A percentile compares a stretch with the other conserved stretches of the same genome.
These are phyloP conservation scores for Pestalotiopsis sp. DNA, from an alignment of 2,329 filamentous ascomycete species.

Conservation along the genomic window DNA sequence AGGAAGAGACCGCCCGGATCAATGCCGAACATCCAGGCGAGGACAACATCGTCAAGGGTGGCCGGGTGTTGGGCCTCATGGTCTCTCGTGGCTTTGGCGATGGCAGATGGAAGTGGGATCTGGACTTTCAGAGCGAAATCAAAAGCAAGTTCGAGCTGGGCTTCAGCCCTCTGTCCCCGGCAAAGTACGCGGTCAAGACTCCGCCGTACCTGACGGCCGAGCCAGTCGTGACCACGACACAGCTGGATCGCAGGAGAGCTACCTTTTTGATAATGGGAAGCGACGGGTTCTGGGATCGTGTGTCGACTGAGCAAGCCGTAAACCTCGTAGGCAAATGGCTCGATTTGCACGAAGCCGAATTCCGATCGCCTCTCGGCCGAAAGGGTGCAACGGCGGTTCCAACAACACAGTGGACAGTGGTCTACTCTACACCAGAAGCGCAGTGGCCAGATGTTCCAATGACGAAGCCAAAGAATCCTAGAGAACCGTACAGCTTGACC, in stretches of 20 bases:
- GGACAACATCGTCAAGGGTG: constrained; percentile 54
- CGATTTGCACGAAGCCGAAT: constrained; percentile 28
- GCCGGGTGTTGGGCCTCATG: constrained; percentile 60
- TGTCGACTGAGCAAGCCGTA: constrained; percentile 59
- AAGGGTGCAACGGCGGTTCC: not conserved
- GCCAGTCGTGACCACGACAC: constrained; percentile 61
- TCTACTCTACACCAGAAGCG: too few relatives aligned
- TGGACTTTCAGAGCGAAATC: constrained; percentile 44
- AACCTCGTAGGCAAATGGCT: constrained; percentile 57
- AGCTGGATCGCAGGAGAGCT: constrained; percentile 43
- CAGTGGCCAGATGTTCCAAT: not conserved
- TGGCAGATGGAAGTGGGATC: constrained; percentile 64
- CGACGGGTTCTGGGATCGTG: constrained; percentile 66
- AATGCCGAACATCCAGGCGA: constrained; percentile 62
- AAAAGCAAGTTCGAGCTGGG: constrained; percentile 47
- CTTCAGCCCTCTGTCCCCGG: constrained; percentile 29
- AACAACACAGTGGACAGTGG: not conserved
- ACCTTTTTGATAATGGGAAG: constrained; percentile 67
- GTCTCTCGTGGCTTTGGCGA: constrained; percentile 70
- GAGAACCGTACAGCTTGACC: constrained; percentile 12
- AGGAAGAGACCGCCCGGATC: constrained; percentile 56
- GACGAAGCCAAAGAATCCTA: not conserved
- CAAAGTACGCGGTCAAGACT: constrained; percentile 39
- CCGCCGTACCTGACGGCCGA: constrained; percentile 67
- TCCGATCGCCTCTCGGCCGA: constrained; percentile 22